phyloP scores from a whole-genome alignment of 1,139 yeast species.

The Arxiozyma slooffiae region DNA sequence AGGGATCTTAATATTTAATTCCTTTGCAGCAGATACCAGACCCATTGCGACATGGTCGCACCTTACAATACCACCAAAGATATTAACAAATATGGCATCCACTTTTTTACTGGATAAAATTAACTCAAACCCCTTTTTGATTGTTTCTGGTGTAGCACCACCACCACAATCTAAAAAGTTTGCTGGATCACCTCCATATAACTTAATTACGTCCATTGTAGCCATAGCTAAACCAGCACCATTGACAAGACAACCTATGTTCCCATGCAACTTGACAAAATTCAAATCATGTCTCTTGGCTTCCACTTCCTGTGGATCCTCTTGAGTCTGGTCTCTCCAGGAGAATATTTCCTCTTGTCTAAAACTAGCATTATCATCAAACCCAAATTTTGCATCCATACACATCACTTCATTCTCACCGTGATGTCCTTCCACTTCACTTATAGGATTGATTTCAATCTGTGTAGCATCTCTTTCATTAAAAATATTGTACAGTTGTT shows the following conservation, averaged over 20 bases:
- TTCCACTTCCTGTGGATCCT: slow-evolving; percentile 93
- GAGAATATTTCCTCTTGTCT: slow-evolving; percentile 91
- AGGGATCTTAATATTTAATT: slow-evolving; percentile 82
- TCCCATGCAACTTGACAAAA: slow-evolving; percentile 96
- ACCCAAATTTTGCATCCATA: slow-evolving; percentile 98
- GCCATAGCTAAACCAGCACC: slow-evolving; percentile 99
- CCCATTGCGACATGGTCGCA: slow-evolving; percentile 98
- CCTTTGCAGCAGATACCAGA: slow-evolving; percentile 84
- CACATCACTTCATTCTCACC: slow-evolving; percentile 67
- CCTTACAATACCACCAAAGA: slow-evolving; percentile 98
- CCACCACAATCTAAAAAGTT: slow-evolving; percentile 99
- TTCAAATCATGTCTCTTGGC: slow-evolving; percentile 86
- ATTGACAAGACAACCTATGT: slow-evolving; percentile 95
- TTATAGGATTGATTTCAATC: slow-evolving; percentile 95
- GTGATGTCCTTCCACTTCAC: slow-evolving; percentile 52
- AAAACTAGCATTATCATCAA: slow-evolving; percentile 92
- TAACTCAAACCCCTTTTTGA: slow-evolving; percentile 91
- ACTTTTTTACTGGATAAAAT: slow-evolving; percentile 84
- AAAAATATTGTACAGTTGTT: slow-evolving; percentile 82
- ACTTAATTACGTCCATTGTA: slow-evolving; percentile 97
- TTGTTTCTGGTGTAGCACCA: slow-evolving; percentile 97
- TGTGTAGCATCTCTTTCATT: slow-evolving; percentile 91
- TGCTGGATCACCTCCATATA: slow-evolving; percentile 98
- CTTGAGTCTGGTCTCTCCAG: slow-evolving; percentile 97
- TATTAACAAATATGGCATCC: slow-evolving; percentile 93